Evolutionary conservation across 257 asterid species (phyloP).

Genomic region (Solanum pinnatisectum): DNA sequence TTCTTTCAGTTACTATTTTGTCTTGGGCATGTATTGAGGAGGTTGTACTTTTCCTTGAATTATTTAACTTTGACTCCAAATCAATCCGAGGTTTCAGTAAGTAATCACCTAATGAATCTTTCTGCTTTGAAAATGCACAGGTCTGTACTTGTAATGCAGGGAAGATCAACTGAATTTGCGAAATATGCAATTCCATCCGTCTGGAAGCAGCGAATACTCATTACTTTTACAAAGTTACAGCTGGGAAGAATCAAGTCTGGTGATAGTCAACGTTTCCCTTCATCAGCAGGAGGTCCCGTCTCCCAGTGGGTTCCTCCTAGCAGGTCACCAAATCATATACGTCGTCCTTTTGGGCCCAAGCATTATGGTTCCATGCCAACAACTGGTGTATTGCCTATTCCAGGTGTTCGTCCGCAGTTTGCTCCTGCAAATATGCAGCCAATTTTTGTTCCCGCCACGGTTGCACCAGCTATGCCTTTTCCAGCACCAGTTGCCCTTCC

Average conservation of each 20-base stretch:
- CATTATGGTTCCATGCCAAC: conserved; percentile 39
- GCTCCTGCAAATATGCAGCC: conserved; percentile 47
- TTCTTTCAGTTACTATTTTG: neutral
- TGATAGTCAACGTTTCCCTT: conserved; percentile 24
- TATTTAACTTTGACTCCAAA: neutral
- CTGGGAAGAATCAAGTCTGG: conserved; percentile 28
- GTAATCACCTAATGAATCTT: neutral
- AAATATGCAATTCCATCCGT: conserved; percentile 58
- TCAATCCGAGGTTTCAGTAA: neutral
- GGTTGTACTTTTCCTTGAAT: neutral
- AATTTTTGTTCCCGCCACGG: conserved; percentile 37
- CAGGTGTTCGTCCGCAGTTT: conserved; percentile 23
- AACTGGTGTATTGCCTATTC: conserved; percentile 26
- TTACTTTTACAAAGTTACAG: conserved; percentile 57
- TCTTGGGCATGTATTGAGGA: neutral
- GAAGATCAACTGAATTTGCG: conserved; percentile 54
- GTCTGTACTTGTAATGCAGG: conserved; percentile 63
- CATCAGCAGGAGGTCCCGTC: conserved; percentile 18
- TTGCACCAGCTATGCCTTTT: conserved; percentile 47
- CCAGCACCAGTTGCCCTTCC: conserved; percentile 43
- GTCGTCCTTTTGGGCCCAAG: conserved; percentile 32
- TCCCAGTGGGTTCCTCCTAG: conserved; percentile 54
- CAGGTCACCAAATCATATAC: conserved; percentile 43
- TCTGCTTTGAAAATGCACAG: conserved; percentile 23
- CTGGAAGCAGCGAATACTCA: conserved; percentile 55